phyloP scores from a whole-genome alignment of 164 flowering plant species.

The Kalanchoe fedtschenkoi region DNA sequence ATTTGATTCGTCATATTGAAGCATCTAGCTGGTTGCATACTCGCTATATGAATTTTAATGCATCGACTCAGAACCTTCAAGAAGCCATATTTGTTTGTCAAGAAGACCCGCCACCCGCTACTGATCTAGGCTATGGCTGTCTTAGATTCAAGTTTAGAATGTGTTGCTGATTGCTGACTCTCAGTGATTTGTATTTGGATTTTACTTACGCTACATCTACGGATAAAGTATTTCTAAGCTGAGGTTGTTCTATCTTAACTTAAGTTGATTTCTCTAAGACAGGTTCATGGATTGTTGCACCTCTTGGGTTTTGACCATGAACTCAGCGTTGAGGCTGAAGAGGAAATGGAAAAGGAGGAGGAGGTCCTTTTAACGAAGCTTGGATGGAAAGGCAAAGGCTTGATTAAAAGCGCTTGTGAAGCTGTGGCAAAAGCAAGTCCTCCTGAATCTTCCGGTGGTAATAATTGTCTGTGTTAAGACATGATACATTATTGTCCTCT shows the following conservation, averaged over 20 bases:
- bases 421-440: slow-evolving; percentile 29
- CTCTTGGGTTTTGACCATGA: slow-evolving; percentile 95
- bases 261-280: slow-evolving; percentile 5
- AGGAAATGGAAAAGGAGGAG: slow-evolving; percentile 88
- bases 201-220: too few relatives aligned
- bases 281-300: slow-evolving; percentile 93
- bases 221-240: too few relatives aligned
- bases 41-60: neutral
- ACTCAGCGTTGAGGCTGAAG: slow-evolving; percentile 83
- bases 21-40: neutral
- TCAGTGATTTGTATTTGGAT: too few relatives aligned
- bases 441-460: slow-evolving; percentile 48
- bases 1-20: neutral
- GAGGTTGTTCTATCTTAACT: neutral
- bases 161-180: too few relatives aligned
- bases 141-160: too few relatives aligned
- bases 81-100: neutral
- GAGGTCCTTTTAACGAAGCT: slow-evolving; percentile 64
- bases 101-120: too few relatives aligned
- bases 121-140: too few relatives aligned
- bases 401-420: slow-evolving; percentile 71
- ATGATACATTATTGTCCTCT: slow-evolving; percentile 4
- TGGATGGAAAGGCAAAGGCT: slow-evolving; percentile 91
- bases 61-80: neutral
- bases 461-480: neutral